These are phyloP conservation scores for Sclerotinia spermophila DNA, from an alignment of 2,329 filamentous ascomycete genomes.

Conservation along the genomic window DNA sequence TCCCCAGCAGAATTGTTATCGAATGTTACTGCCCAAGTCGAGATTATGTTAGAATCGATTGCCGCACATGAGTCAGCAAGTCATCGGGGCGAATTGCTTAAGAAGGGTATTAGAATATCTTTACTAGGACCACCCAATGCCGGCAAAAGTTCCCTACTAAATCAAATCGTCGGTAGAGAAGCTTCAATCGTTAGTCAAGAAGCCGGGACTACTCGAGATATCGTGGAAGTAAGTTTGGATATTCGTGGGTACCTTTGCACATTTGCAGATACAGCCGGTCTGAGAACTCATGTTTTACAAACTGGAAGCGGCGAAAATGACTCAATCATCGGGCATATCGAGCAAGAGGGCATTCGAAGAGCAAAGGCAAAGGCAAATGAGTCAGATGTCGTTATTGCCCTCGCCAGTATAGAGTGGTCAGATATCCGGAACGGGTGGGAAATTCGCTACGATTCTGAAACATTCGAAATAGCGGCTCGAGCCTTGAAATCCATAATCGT, in stretches of 20 bases:
- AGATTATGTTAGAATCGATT: conserved; percentile 59
- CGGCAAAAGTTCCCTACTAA: conserved; percentile 92
- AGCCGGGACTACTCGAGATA: conserved; percentile 89
- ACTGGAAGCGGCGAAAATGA: conserved; percentile 17
- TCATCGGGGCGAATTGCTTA: conserved; percentile 75
- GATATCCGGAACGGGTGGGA: conserved; percentile 37
- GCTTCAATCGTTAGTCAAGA: conserved; percentile 93
- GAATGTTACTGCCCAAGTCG: conserved; percentile 65
- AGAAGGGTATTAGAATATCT: conserved; percentile 81
- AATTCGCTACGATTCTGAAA: conserved; percentile 55
- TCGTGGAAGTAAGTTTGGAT: conserved; percentile 89
- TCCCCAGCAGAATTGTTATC: conserved; percentile 67
- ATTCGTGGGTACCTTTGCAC: conserved; percentile 85
- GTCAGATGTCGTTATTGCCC: conserved; percentile 79
- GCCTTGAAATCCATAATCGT: conserved; percentile 52
- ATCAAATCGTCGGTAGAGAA: conserved; percentile 82
- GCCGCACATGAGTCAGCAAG: conserved; percentile 70
- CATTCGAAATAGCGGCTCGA: conserved; percentile 49
- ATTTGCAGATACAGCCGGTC: conserved; percentile 92
- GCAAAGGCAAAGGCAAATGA: conserved; percentile 77
- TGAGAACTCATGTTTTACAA: conserved; percentile 51
- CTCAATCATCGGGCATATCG: conserved; percentile 64
- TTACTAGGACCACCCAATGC: conserved; percentile 89
- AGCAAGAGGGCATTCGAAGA: conserved; percentile 84
- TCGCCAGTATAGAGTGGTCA: conserved; percentile 65